Conservation (phyloP, 2,329 filamentous ascomycete species). For the Claviceps sp. region DNA sequence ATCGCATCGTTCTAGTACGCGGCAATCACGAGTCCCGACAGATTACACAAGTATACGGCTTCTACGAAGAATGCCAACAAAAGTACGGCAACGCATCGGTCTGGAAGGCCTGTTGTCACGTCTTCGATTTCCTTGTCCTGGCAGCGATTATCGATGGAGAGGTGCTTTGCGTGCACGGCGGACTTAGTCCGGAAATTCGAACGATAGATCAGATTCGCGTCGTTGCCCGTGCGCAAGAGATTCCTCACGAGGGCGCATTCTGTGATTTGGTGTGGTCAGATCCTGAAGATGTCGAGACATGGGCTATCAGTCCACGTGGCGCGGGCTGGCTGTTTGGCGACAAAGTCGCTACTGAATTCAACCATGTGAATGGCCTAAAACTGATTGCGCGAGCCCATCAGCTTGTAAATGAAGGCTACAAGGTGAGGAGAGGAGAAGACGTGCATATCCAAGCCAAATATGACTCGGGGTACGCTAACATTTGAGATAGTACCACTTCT, state of each 20-base stretch:
- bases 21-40: constrained; percentile 97
- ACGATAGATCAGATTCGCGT: constrained; percentile 99
- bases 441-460: not conserved
- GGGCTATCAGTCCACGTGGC: constrained; percentile 84
- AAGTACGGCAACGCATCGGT: constrained; percentile 98
- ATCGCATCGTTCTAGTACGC: constrained; percentile 88
- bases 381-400: constrained; percentile 97
- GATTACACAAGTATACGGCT: constrained; percentile 96
- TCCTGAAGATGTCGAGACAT: constrained; percentile 92
- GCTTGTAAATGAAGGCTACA: constrained; percentile 95
- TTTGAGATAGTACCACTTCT: constrained; percentile 66
- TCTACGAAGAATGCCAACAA: constrained; percentile 95
- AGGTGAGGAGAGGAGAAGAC: constrained; percentile 37
- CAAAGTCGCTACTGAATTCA: constrained; percentile 94
- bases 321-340: constrained; percentile 98
- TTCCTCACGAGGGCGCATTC: constrained; percentile 96
- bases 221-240: constrained; percentile 93
- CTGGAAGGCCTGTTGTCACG: constrained; percentile 99
- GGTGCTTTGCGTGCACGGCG: constrained; percentile 96
- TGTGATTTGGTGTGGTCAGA: constrained; percentile 98
- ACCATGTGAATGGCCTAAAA: constrained; percentile 91
- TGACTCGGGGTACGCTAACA: not conserved
- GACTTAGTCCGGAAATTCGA: constrained; percentile 78
- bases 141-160: constrained; percentile 97
- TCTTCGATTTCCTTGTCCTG: constrained; percentile 95